Evolutionary conservation across 805 yeast genomes (phyloP), one percentile per base, ranked within the genome.

Genomic region (Lachancea fermentati): DNA sequence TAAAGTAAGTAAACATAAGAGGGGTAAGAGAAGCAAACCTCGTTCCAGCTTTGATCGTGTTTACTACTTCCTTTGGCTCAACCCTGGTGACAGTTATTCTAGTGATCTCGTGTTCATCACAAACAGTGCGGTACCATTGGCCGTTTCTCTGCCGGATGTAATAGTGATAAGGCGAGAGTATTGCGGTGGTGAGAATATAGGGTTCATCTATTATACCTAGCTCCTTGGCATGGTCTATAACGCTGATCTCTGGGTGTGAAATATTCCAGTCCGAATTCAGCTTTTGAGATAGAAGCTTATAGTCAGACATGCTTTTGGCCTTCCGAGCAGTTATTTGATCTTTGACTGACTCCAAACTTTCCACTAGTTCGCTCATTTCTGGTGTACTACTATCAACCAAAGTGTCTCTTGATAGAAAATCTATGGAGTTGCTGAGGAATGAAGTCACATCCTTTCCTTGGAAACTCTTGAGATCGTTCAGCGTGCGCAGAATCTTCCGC

Each of bases 381-480:
- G 39, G 30, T 13, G 33, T 37, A 7, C 13, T n/a, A 13, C 13
- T 14, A 16, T 32, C 25, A 4, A 19, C 36, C 3, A 40, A 7
- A 4, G 29, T 13, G 24, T 49, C 55, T 15, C 36, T 43, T 7
- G 51, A 33, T 29, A 58, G 33, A 39, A 49, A 60, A n/a, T 55
- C 52, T 8, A 58, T 34, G 5, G 62, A 37, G 34, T 60, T 57
- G 34, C 54, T 57, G 31, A 61, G 36, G n/a, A 59, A 47, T 13
- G 50, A 50, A 19, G 43, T 34, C 3, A 57, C 44, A 40, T 59
- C 60, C 40, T 59, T 58, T 9, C 65, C 65, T 40, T 59, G 59
- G 32, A 45, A 59, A 26, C 57, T 53, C 34, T 60, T 60, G 36
- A 59, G 45, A 15, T 42, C 40, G 31, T 53, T 56, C 4, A 57